phyloP scores from a whole-genome alignment of 2,329 filamentous ascomycete genomes.

The Penicillium glabrum region DNA sequence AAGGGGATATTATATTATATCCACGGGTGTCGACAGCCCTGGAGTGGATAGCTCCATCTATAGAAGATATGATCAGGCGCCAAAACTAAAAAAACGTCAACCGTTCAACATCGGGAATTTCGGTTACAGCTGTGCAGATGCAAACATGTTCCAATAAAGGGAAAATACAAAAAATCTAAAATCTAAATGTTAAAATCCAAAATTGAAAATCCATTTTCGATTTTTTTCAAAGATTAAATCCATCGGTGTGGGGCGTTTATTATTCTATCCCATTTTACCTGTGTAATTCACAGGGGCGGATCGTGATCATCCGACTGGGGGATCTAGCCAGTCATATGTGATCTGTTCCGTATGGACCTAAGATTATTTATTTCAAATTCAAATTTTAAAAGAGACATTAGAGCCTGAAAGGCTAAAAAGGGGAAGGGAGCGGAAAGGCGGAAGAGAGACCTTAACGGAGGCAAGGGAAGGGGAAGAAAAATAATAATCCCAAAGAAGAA shows the following conservation, averaged over 20 bases:
- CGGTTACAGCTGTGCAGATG: constrained; percentile 39
- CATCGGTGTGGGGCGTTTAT: not conserved
- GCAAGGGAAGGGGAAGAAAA: constrained; percentile 15
- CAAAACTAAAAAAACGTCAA: constrained; percentile 26
- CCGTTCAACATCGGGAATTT: constrained; percentile 30
- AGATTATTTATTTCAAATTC: not conserved
- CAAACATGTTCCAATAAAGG: constrained; percentile 34
- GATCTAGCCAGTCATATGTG: not conserved
- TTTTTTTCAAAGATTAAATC: constrained; percentile 11
- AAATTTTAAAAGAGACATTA: constrained; percentile 3
- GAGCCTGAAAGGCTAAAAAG: constrained; percentile 2
- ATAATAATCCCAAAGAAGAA: not conserved
- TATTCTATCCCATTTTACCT: not conserved
- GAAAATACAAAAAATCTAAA: constrained; percentile 5
- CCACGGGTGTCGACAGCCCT: constrained; percentile 19
- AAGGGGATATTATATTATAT: constrained; percentile 29
- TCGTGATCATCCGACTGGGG: not conserved
- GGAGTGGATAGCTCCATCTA: constrained; percentile 32
- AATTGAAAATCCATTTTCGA: constrained; percentile 9
- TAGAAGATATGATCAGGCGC: constrained; percentile 36
- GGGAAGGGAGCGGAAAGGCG: constrained; percentile 11
- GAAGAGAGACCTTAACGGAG: constrained; percentile 17
- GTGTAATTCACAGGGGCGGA: not conserved
- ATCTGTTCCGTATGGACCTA: not conserved
- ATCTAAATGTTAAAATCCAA: not conserved